Evolutionary conservation across 495 filamentous ascomycete species (phyloP), one percentile per base, ranked within the genome.

Genomic region (Lophium mytilinum): DNA sequence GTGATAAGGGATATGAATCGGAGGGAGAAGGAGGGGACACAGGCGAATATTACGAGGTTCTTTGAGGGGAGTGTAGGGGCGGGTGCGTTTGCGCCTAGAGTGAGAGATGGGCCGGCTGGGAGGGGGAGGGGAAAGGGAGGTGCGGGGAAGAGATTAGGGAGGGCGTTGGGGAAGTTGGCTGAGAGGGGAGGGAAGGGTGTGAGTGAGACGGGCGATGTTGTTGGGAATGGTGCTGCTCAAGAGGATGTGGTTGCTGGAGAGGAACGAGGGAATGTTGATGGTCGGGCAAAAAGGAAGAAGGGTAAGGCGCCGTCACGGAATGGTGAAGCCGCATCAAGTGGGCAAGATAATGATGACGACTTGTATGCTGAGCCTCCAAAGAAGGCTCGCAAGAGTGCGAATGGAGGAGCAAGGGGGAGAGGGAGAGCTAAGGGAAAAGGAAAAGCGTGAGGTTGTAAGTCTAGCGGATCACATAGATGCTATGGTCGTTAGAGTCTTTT

Each of bases 1-100:
- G 94, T 98, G 0, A 89, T 98, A 36, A 77, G 82, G 47, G 94
- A 97, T 67, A 94, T 97, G 88, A 96, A 96, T 69, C 78, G 80
- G 1, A 75, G 92, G 36, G 84, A 86, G 57, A 76, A 78, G 11
- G 93, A 97, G 69, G 93, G 94, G 1, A 96, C 91, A 17, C 93
- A 98, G 76, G 83, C 82, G 34, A 98, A 97, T 68, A 95, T 98
- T 61, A 98, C 93, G n/a, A 77, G 82, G 21, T 98, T 83, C 67
- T 93, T 97, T 69, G 74, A 76, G 18, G 82, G 84, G 0, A 72
- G 71, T 3, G 80, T 81, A 0, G 85, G 85, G 0, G 66, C 72
- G 10, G 80, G 80, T 1, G 72, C 83, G 0, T 95, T 93, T 76
- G 90, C 90, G 33, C 90, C 89, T 1, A 80, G 88, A 43, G 79